Evolutionary conservation across 371 early-diverging fungal genomes (phyloP), one percentile per base, ranked within the genome.

Genomic region (Umbelopsis sp.): DNA sequence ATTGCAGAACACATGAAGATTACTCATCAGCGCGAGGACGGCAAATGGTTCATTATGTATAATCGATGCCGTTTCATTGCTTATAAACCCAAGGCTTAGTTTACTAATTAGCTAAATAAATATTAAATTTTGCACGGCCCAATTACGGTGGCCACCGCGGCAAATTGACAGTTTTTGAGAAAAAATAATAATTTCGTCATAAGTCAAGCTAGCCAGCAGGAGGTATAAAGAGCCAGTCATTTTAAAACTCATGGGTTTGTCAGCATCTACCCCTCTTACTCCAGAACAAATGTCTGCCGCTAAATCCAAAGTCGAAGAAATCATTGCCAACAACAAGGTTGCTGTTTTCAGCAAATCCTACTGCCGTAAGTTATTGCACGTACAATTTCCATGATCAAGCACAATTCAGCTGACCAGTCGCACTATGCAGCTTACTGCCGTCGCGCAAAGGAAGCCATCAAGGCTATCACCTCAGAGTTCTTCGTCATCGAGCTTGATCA

Each of bases 331-430:
- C 32, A 78, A 78, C 70, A 74, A 70, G 63, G 69, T 78, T 53
- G 79, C 64, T 72, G 84, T 95, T 63, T 95, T 93, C 80, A 89
- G 92, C 69, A 96, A 96, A 82, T 77, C 90, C 4, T 87, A 88
- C 77, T 96, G 96, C 81, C 95, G 76, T 78, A 70, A 76, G 73
- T 74, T 22, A 20, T 12, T 35, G 11, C 16, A 20, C 24, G 2
- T 22, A 48, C 7, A 38, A 16, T 35, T 12, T 22, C 48, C 44
- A 12, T 63, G 44, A 38, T 9, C 35, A 18, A n/a, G 24, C 25
- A 22, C 29, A 4, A 3, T 4, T 4, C 4, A 46, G 18, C 38
- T n/a, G 45, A 63, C 29, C 4, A 32, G 25, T 64, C 29, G 35
- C 50, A 35, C 44, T 16, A 44, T 41, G 12, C 63, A 76, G 79